Evolutionary conservation across 371 early-diverging fungal genomes (phyloP).

Genomic region (Apophysomyces trapeziformis): DNA sequence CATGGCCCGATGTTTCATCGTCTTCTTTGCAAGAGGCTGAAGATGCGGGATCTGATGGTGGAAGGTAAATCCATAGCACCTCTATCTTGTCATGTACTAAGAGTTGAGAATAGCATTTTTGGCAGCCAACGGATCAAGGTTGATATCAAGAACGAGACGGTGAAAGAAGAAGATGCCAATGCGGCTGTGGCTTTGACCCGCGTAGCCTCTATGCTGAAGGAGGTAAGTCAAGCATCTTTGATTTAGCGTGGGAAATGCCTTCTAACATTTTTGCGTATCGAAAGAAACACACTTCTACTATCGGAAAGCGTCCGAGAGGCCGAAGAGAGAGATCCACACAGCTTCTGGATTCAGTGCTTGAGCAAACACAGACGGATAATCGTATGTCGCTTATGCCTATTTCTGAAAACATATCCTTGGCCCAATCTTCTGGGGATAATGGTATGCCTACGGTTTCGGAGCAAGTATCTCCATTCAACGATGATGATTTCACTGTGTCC

Average conservation of each 20-base stretch:
- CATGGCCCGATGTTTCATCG: constrained; percentile 37
- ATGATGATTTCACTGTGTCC: not conserved
- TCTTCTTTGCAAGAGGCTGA: constrained; percentile 1
- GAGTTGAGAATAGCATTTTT: constrained; percentile 17
- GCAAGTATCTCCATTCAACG: constrained; percentile 15
- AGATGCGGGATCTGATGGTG: constrained; percentile 26
- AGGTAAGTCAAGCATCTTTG: constrained; percentile 7
- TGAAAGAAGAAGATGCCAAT: constrained; percentile 39
- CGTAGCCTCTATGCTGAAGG: constrained; percentile 40
- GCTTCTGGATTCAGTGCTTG: constrained; percentile 28
- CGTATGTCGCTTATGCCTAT: not conserved
- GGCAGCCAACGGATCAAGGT: constrained; percentile 33
- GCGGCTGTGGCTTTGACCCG: constrained; percentile 40
- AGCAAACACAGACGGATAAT: constrained; percentile 1
- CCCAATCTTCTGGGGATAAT: not conserved
- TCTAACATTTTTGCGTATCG: not conserved
- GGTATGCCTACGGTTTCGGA: not conserved
- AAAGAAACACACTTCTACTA: constrained; percentile 15
- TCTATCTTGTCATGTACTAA: not conserved
- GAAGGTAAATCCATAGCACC: constrained; percentile 18
- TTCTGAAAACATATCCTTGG: not conserved
- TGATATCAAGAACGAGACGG: constrained; percentile 40
- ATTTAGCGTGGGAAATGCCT: constrained; percentile 1
- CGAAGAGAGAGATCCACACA: constrained; percentile 48
- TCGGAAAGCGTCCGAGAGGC: constrained; percentile 36